phyloP scores from a whole-genome alignment of 2,329 filamentous ascomycete species.

The Cladosporium sp. region DNA sequence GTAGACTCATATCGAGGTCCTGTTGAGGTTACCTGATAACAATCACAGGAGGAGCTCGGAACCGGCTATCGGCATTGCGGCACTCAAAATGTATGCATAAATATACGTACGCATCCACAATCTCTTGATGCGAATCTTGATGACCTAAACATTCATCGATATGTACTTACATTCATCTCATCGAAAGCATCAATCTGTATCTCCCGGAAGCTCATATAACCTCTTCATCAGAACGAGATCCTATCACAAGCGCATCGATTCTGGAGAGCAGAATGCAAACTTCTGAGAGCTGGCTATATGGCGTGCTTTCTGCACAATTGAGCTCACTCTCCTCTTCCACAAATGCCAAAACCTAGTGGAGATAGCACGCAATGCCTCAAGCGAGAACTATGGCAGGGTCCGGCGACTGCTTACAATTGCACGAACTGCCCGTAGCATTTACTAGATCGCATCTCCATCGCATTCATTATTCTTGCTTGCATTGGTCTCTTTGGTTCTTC shows the following conservation, averaged over 20 bases:
- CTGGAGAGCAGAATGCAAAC: not conserved
- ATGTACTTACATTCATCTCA: not conserved
- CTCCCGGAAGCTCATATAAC: not conserved
- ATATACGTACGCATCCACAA: not conserved
- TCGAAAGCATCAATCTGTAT: not conserved
- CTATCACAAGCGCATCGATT: not conserved
- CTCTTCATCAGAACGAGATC: not conserved
- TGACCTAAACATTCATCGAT: not conserved
- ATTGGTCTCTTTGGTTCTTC: not conserved
- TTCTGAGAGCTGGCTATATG: not conserved
- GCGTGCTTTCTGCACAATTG: slow-evolving; percentile 5
- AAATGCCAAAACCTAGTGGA: slow-evolving; percentile 1
- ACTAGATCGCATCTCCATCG: not conserved
- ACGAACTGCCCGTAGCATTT: not conserved
- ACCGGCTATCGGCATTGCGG: not conserved
- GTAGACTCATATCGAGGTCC: not conserved
- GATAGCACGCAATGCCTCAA: not conserved
- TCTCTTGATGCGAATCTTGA: not conserved
- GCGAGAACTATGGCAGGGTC: not conserved
- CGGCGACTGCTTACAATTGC: not conserved
- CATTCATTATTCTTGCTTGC: not conserved
- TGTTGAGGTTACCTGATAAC: not conserved
- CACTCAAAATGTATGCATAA: not conserved
- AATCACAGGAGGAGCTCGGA: not conserved
- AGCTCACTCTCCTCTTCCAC: not conserved